Percentiles rank a stretch among this genome's conserved stretches.
These are phyloP conservation scores for Knoxia roxburghii DNA, from an alignment of 257 asterid species.

Conservation along the genomic window DNA sequence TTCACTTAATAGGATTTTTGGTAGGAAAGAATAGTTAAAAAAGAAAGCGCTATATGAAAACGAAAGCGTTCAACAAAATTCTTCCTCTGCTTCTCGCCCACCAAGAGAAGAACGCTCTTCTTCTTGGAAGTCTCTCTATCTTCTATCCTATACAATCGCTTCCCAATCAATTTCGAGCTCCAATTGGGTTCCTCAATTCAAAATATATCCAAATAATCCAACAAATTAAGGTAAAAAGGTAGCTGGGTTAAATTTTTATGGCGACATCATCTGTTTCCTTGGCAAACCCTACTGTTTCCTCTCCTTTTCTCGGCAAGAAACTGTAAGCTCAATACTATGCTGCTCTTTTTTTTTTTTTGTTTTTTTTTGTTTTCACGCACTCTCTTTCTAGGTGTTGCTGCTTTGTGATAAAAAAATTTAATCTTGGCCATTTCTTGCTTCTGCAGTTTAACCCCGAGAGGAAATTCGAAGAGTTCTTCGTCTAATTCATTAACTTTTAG, in stretches of 20 bases:
- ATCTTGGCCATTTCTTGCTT: not conserved
- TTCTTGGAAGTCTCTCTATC: conserved; percentile 1
- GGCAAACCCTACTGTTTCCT: conserved; percentile 37
- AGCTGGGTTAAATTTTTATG: conserved; percentile 23
- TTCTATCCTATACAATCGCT: not conserved
- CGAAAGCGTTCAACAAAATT: not conserved
- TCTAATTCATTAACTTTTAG: not conserved
- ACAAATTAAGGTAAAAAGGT: not conserved
- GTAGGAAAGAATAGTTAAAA: too few species aligned
- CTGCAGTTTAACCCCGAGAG: conserved; percentile 18
- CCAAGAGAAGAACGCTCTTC: not conserved
- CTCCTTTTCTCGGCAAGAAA: conserved; percentile 51
- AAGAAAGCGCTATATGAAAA: not conserved
- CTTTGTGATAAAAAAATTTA: conserved; percentile 4
- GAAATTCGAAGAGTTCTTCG: conserved; percentile 23
- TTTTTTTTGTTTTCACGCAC: too few species aligned
- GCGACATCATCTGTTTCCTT: conserved; percentile 58
- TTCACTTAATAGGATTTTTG: too few species aligned
- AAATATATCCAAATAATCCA: not conserved
- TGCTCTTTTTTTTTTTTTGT: not conserved
- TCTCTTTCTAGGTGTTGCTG: not conserved
- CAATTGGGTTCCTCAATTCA: conserved; percentile 2
- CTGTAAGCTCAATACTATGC: conserved; percentile 31
- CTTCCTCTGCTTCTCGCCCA: not conserved
- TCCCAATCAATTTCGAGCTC: conserved; percentile 4